Conservation (phyloP, 2,329 filamentous ascomycete genomes). For the Talaromyces sp. region DNA sequence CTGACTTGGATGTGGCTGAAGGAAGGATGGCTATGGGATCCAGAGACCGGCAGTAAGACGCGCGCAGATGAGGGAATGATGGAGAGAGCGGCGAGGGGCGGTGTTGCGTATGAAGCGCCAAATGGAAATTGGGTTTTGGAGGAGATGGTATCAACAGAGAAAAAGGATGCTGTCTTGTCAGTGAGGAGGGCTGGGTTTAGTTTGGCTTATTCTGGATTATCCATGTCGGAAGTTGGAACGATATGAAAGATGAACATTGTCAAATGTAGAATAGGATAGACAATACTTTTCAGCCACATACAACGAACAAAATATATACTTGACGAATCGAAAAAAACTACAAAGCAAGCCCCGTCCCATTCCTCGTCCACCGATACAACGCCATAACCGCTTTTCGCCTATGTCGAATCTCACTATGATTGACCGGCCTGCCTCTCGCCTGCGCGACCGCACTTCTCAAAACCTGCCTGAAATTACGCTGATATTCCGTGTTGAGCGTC, state of each 20-base stretch:
- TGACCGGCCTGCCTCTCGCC: slow-evolving; percentile 77
- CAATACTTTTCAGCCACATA: background rate
- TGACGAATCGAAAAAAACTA: slow-evolving; percentile 10
- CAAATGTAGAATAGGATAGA: background rate
- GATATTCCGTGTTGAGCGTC: slow-evolving; percentile 87
- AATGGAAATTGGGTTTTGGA: slow-evolving; percentile 35
- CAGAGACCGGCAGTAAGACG: slow-evolving; percentile 53
- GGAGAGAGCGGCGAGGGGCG: slow-evolving; percentile 32
- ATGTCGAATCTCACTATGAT: slow-evolving; percentile 78
- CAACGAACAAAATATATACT: background rate
- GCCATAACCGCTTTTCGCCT: slow-evolving; percentile 76
- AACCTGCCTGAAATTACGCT: slow-evolving; percentile 91
- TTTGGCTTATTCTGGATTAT: slow-evolving; percentile 2
- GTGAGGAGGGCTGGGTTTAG: slow-evolving; percentile 7
- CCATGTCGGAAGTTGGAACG: no score
- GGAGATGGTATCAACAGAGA: slow-evolving; percentile 2
- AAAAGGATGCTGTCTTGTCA: no score
- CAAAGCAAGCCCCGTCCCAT: slow-evolving; percentile 74
- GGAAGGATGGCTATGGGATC: slow-evolving; percentile 79
- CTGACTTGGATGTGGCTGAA: slow-evolving; percentile 88
- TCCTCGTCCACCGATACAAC: slow-evolving; percentile 85
- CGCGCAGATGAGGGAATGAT: slow-evolving; percentile 34
- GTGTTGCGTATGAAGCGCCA: slow-evolving; percentile 34
- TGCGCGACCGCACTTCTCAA: slow-evolving; percentile 88
- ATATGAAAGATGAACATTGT: background rate